Evolutionary conservation across 495 filamentous ascomycete genomes (phyloP).

Genomic region (Trichocladium uniseriatum): DNA sequence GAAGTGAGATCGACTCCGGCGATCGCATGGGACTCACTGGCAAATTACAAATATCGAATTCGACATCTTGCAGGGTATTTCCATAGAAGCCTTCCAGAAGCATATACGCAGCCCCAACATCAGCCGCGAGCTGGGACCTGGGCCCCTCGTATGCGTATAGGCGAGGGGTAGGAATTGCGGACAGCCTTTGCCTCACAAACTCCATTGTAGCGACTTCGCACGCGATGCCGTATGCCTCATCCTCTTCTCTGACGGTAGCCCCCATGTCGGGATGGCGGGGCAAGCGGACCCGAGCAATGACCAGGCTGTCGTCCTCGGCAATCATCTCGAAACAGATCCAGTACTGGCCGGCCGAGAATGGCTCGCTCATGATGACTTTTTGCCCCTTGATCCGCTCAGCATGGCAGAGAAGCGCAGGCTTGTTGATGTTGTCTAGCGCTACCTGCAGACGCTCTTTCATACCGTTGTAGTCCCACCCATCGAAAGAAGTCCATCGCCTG

Average conservation of each 20-base stretch:
- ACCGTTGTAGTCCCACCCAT: conserved; percentile 22
- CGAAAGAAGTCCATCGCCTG: conserved; percentile 21
- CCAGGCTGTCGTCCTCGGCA: conserved; percentile 12
- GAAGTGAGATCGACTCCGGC: too few relatives aligned
- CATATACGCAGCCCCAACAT: conserved; percentile 24
- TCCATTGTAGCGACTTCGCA: conserved; percentile 25
- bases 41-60: conserved; percentile 16
- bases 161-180: conserved; percentile 7
- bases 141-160: conserved; percentile 19
- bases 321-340: conserved; percentile 27
- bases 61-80: conserved; percentile 19
- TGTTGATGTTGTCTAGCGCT: conserved; percentile 19
- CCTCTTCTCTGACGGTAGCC: conserved; percentile 5
- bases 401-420: conserved; percentile 15
- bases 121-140: conserved; percentile 11
- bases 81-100: conserved; percentile 27
- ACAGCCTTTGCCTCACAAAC: conserved; percentile 13
- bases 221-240: conserved; percentile 16
- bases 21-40: conserved; percentile 11
- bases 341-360: conserved; percentile 26
- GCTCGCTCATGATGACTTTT: conserved; percentile 17
- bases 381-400: conserved; percentile 12
- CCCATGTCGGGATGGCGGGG: conserved; percentile 18
- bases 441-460: conserved; percentile 21
- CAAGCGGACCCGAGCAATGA: conserved; percentile 21